A percentile compares a stretch with the other conserved stretches of the same genome.
Conservation (phyloP, 2,329 filamentous ascomycete species). For the Rhinocladiella similis region DNA sequence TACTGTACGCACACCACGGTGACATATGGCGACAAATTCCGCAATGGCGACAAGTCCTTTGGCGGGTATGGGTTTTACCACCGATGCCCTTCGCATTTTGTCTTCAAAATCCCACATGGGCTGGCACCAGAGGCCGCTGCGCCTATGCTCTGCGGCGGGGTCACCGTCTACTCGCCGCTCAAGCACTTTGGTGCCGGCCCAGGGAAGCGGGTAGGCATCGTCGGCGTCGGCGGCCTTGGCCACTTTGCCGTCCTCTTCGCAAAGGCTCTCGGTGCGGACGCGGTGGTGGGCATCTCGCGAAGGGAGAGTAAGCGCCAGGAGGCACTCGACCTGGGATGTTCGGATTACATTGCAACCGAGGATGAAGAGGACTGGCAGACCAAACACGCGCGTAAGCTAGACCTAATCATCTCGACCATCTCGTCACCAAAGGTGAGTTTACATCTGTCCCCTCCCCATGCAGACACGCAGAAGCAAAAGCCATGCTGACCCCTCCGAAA, state of each 20-base stretch:
- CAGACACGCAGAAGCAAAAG: too few species aligned
- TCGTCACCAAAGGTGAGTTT: neutral
- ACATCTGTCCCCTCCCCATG: too few species aligned
- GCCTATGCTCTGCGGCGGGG: conserved; percentile 69
- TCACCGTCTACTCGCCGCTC: conserved; percentile 72
- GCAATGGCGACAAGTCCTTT: conserved; percentile 63
- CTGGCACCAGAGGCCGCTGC: conserved; percentile 57
- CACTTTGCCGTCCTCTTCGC: conserved; percentile 73
- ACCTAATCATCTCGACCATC: conserved; percentile 56
- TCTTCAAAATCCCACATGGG: conserved; percentile 41
- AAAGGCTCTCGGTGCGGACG: conserved; percentile 67
- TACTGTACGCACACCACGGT: conserved; percentile 43
- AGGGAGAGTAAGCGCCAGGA: conserved; percentile 52
- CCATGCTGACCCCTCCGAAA: too few species aligned
- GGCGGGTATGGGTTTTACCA: conserved; percentile 63
- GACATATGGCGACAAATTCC: conserved; percentile 61
- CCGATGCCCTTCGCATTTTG: conserved; percentile 48
- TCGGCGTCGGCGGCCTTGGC: conserved; percentile 72
- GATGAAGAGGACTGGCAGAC: conserved; percentile 57
- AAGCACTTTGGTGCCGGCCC: conserved; percentile 66
- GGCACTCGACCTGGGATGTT: conserved; percentile 55
- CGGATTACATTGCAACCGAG: conserved; percentile 57
- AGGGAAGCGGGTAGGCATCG: conserved; percentile 69
- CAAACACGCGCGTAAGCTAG: conserved; percentile 49
- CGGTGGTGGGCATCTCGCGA: conserved; percentile 58